These are phyloP conservation scores for Kingdonia uniflora DNA, from an alignment of 164 flowering plant species.

Conservation along the genomic window DNA sequence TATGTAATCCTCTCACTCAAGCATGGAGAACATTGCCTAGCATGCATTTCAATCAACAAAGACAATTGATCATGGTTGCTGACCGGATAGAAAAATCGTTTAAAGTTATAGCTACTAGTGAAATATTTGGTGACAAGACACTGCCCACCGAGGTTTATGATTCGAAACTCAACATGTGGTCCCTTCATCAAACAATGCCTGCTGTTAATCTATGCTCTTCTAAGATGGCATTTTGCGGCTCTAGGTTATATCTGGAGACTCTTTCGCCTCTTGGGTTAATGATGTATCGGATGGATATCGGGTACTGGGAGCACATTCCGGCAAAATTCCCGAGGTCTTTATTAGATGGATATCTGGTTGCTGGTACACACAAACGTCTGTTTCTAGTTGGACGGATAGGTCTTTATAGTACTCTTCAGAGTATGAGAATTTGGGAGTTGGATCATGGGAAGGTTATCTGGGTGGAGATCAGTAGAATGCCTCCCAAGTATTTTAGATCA, in stretches of 20 bases:
- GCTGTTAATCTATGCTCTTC: slow-evolving; percentile 91
- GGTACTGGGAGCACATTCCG: slow-evolving; percentile 88
- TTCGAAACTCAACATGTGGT: slow-evolving; percentile 67
- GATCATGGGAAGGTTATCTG: slow-evolving; percentile 70
- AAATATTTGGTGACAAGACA: slow-evolving; percentile 75
- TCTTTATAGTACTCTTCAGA: slow-evolving; percentile 74
- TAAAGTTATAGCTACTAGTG: slow-evolving; percentile 81
- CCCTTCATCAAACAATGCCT: slow-evolving; percentile 81
- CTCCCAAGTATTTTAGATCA: slow-evolving; percentile 73
- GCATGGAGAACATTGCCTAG: slow-evolving; percentile 71
- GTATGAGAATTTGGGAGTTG: slow-evolving; percentile 95
- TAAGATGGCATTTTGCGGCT: slow-evolving; percentile 90
- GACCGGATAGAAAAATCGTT: slow-evolving; percentile 62
- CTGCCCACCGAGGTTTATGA: slow-evolving; percentile 90
- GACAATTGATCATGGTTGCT: slow-evolving; percentile 81
- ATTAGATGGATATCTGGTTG: slow-evolving; percentile 87
- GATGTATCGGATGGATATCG: slow-evolving; percentile 68
- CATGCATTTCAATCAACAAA: slow-evolving; percentile 86
- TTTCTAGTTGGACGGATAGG: slow-evolving; percentile 91
- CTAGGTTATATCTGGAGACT: slow-evolving; percentile 72
- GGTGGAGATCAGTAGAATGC: slow-evolving; percentile 95
- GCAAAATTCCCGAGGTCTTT: slow-evolving; percentile 84
- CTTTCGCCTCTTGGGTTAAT: slow-evolving; percentile 92
- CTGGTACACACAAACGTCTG: slow-evolving; percentile 78
- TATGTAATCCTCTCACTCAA: slow-evolving; percentile 91